Base-by-base conservation (phyloP, 768 basidiomycete species). In the Thelephora ganbajun region DNA sequence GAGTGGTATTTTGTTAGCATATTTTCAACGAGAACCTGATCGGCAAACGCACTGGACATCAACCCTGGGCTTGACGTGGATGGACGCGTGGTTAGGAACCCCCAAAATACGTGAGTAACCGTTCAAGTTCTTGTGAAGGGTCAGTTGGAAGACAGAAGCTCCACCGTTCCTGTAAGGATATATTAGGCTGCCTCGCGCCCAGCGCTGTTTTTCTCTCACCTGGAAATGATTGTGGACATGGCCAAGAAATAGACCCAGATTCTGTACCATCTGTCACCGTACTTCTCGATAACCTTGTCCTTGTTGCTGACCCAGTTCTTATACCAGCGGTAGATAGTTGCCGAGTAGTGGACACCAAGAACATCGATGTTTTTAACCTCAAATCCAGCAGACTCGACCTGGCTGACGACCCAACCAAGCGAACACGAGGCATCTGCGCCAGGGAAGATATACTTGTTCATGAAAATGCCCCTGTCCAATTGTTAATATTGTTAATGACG, bases 361-460 rank as follows among this genome's bases (percentile, higher is more conserved):
- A 98, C 94, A 51, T 99, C 96, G 47, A 94, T 69, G 56, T 86
- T 90, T 71, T 96, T 97, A 51, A 98, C 81, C 63, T 99, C 96
- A 55, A 98, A 98, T 51, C 94, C 93, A 50, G 87, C 91, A 23
- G 70, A 69, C 66, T 98, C 92, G 44, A 92, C 78, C 69, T 88
- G 73, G 23, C 68, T 74, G 51, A 99, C 74, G 48, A 96, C 91
- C 94, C 94, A 98, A 35, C 86, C 89, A 26, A 98, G 81, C 16
- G 93, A 88, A 63, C 90, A 90, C 2, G 83, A 89, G 0, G 96
- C 96, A 57, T 99, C 96, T 2, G 94, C 96, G 60, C 94, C 94
- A 41, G 96, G 94, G 82, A 99, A 99, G 61, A 99, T 68, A 55
- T 99, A 98, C 59, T 92, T 92, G 77, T 88, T 93, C 90, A 93